Conservation (phyloP, 2,329 filamentous ascomycete genomes). For the Penicillium sp. region DNA sequence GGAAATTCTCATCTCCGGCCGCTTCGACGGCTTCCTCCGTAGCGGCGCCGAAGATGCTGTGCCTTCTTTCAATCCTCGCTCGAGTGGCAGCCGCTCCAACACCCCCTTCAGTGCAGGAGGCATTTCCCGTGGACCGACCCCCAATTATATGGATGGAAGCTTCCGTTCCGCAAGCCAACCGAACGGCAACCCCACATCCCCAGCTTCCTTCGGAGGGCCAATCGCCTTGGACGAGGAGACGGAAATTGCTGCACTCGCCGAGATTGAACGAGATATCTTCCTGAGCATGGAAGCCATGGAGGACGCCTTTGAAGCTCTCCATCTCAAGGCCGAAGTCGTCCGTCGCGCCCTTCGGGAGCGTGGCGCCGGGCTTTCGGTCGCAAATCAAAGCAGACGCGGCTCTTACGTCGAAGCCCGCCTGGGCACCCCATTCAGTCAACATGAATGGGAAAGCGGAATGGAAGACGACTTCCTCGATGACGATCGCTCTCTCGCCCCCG, state of each 20-base stretch:
- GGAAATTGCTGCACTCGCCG: constrained; percentile 83
- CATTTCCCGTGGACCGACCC: constrained; percentile 36
- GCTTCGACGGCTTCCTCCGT: constrained; percentile 94
- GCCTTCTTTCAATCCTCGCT: constrained; percentile 23
- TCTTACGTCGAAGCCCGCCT: constrained; percentile 42
- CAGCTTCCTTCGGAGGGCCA: constrained; percentile 63
- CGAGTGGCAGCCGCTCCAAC: constrained; percentile 40
- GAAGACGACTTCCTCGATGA: constrained; percentile 49
- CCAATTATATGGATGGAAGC: constrained; percentile 40
- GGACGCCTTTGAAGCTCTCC: constrained; percentile 89
- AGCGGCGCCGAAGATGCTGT: constrained; percentile 71
- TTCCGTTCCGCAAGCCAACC: constrained; percentile 42
- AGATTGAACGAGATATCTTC: constrained; percentile 91
- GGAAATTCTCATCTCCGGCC: constrained; percentile 90
- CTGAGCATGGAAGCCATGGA: constrained; percentile 91
- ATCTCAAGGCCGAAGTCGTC: constrained; percentile 77
- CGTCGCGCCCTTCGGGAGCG: constrained; percentile 77
- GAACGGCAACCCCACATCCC: constrained; percentile 48
- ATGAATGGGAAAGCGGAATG: constrained; percentile 40
- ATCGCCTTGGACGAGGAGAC: constrained; percentile 93
- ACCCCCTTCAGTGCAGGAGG: constrained; percentile 33
- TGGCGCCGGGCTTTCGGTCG: constrained; percentile 66
- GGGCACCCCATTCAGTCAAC: constrained; percentile 39
- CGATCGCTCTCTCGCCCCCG: constrained; percentile 45
- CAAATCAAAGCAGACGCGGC: constrained; percentile 46